Evolutionary conservation across 1,284 basidiomycete species (phyloP), one percentile per base, ranked within the genome.

Genomic region (Wallemia hederae): DNA sequence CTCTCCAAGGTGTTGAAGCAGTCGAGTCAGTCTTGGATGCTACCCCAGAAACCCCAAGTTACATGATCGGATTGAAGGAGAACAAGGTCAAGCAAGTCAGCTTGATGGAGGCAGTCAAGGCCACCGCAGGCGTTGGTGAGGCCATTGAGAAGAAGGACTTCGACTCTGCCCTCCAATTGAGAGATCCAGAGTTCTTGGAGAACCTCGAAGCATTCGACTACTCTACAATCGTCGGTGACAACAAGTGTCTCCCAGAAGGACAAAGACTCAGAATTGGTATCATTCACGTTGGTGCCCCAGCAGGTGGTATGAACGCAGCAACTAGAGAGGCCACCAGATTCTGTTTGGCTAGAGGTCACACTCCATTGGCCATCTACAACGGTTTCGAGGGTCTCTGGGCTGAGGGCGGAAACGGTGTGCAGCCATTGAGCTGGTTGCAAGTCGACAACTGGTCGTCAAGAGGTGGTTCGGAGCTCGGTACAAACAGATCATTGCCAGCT

Each of bases 261-360:
- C 60, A 86, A 82, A 76, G 82, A 61, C 81, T 96, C 72, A 79
- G 85, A 24, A 75, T 97, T 63, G 91, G 81, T 31, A 87, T 97
- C 67, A 83, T 96, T 73, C 89, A 96, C 67, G 82, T 92, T 67
- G 92, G 92, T 63, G 94, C 94, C 0, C 92, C 94, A 1, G 91
- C 92, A 1, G 91, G 92, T 61, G 92, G 94, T 14, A 97, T 98
- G 88, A 97, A 98, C 69, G 91, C 91, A 0, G 92, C 92, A 0
- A 96, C 90, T 0, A 82, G 92, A 57, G 83, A 91, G 29, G 89
- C 88, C 0, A 89, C 87, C 5, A 83, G 92, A 19, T 96, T 88
- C 74, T 97, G 90, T 69, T 74, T 92, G 64, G 80, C 81, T 63
- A 84, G 88, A 67, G 92, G 94, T 0, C 92, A 98, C 71, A 84